A percentile compares a stretch with the other conserved stretches of the same genome.
Conservation (phyloP, 371 early-diverging fungal species). For the Mucor plumbeus region DNA sequence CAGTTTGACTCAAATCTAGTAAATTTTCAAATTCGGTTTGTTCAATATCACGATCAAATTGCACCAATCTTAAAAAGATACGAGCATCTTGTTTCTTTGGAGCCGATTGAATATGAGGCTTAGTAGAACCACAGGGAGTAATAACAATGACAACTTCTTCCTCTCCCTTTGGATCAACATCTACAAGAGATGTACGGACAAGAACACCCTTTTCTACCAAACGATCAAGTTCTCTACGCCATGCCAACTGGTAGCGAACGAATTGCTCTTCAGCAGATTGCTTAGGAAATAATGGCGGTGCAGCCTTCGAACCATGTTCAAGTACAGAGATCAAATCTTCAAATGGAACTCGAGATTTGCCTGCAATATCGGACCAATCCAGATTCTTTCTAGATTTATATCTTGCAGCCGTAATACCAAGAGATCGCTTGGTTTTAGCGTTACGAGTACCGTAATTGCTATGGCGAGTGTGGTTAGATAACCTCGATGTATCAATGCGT, state of each 20-base stretch:
- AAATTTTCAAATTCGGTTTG: constrained; percentile 77
- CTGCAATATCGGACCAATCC: constrained; percentile 52
- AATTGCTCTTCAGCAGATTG: constrained; percentile 81
- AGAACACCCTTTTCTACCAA: constrained; percentile 76
- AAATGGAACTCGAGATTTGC: constrained; percentile 58
- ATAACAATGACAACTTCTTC: constrained; percentile 81
- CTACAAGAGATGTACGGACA: constrained; percentile 64
- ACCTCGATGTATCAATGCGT: not conserved
- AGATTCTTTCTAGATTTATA: constrained; percentile 48
- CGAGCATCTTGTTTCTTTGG: constrained; percentile 84
- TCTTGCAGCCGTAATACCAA: constrained; percentile 53
- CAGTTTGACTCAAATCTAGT: constrained; percentile 58
- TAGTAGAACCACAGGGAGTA: constrained; percentile 63
- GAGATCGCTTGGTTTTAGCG: constrained; percentile 39
- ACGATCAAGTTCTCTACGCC: constrained; percentile 77
- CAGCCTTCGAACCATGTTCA: constrained; percentile 67
- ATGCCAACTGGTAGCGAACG: constrained; percentile 77
- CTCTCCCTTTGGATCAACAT: constrained; percentile 74
- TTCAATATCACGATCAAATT: constrained; percentile 69
- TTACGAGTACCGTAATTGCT: constrained; percentile 22
- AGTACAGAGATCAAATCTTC: constrained; percentile 67
- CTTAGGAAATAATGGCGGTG: constrained; percentile 77
- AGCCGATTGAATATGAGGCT: constrained; percentile 70
- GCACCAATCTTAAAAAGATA: constrained; percentile 75
- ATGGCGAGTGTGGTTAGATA: constrained; percentile 15